Evolutionary conservation across 352 stramenopile genomes (phyloP).

Genomic region (Globisporangium barbulae): DNA sequence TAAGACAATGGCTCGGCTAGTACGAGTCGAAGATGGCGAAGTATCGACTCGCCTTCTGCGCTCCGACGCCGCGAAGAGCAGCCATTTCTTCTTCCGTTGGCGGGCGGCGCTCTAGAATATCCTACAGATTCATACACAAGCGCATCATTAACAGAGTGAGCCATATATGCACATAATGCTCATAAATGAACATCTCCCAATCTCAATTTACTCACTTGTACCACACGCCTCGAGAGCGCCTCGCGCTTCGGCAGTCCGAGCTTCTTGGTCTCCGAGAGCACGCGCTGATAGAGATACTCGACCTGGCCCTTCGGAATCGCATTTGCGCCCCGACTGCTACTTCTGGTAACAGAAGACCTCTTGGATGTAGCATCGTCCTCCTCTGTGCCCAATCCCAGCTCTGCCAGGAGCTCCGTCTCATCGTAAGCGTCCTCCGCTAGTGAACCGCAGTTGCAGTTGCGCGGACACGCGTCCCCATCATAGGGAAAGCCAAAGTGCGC

Average conservation of each 20-base stretch:
- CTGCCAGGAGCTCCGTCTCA: background rate
- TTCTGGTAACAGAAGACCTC: conserved; percentile 2
- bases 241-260: conserved; percentile 54
- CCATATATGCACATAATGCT: background rate
- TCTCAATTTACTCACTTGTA: conserved; percentile 27
- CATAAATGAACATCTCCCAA: background rate
- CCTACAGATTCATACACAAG: conserved; percentile 22
- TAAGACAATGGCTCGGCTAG: background rate
- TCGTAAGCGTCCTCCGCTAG: conserved; percentile 15
- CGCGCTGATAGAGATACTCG: conserved; percentile 65
- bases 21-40: conserved; percentile 43
- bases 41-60: conserved; percentile 45
- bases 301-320: conserved; percentile 23
- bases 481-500: conserved; percentile 55
- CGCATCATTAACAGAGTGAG: background rate
- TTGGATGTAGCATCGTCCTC: background rate
- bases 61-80: conserved; percentile 51
- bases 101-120: conserved; percentile 43
- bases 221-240: conserved; percentile 40
- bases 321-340: background rate
- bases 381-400: background rate
- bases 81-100: conserved; percentile 56
- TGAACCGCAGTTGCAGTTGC: conserved; percentile 64
- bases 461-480: conserved; percentile 27
- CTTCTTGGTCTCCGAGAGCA: conserved; percentile 38